These are phyloP conservation scores for Penicillium concentricum DNA, from an alignment of 2,329 filamentous ascomycete species.

Conservation along the genomic window DNA sequence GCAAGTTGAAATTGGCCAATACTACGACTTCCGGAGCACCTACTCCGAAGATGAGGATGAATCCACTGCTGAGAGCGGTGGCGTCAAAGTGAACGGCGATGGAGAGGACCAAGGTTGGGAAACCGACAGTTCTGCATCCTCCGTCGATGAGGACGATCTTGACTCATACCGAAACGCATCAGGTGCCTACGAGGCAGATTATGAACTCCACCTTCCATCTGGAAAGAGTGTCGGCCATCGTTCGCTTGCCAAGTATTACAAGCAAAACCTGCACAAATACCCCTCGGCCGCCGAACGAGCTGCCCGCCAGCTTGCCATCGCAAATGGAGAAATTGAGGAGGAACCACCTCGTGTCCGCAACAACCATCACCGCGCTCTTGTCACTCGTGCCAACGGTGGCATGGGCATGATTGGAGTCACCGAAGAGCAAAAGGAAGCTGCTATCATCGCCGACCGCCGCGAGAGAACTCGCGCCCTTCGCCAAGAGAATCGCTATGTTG, in stretches of 20 bases:
- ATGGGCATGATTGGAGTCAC: conserved; percentile 74
- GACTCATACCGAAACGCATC: conserved; percentile 72
- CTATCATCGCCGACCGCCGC: conserved; percentile 66
- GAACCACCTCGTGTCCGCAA: conserved; percentile 39
- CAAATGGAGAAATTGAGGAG: conserved; percentile 49
- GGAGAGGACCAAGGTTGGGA: conserved; percentile 84
- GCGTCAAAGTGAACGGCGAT: conserved; percentile 63
- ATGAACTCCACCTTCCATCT: conserved; percentile 87
- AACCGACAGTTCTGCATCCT: conserved; percentile 88
- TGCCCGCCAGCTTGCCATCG: conserved; percentile 61
- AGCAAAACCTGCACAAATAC: conserved; percentile 86
- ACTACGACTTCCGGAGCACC: conserved; percentile 94
- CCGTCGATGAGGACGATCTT: conserved; percentile 81
- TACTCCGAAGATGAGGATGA: conserved; percentile 79
- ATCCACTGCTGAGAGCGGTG: conserved; percentile 53
- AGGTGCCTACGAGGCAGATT: conserved; percentile 87
- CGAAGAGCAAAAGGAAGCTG: conserved; percentile 70
- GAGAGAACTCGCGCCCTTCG: conserved; percentile 65
- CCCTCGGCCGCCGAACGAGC: conserved; percentile 75
- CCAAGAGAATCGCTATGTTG: conserved; percentile 63
- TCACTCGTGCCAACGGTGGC: conserved; percentile 69
- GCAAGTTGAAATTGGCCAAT: conserved; percentile 91
- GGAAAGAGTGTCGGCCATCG: conserved; percentile 88
- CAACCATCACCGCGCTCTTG: conserved; percentile 53
- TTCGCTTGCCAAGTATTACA: conserved; percentile 81